Base-by-base conservation (phyloP, 495 filamentous ascomycete species). In the Bacidia rubella region DNA sequence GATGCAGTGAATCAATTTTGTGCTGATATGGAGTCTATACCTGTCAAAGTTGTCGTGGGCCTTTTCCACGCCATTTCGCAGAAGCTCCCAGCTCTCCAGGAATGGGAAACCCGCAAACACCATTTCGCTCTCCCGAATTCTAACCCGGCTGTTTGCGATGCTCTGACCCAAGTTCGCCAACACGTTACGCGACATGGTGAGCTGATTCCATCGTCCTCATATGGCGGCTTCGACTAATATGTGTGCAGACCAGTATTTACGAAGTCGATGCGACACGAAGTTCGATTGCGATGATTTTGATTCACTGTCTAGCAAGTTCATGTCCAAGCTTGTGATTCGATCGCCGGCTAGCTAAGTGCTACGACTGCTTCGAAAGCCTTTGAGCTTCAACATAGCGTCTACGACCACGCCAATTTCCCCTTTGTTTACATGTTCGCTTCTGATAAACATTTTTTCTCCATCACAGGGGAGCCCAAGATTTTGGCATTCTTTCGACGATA, bases 41-140 rank as follows among this genome's bases (percentile, higher is more conserved):
- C 89, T 1, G 89, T 95, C 47, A 89, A 88, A 56, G 89, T 95
- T 65, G 90, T 95, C 60, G 87, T 92, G 49, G 87, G 89, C 27
- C 76, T 95, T 27, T 95, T 95, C 82, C 83, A 88, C 57, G 89
- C 89, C 61, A 95, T 95, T 65, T 94, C 88, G 4, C 87, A 93
- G 68, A 93, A 95, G 69, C 74, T 95, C 43, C 89, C 89, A 5
- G 76, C 86, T 2, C 85, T 95, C 63, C 81, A 77, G 49, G 89
- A 95, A 58, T 95, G 89, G 89, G 88, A 95, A 58, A 87, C 86
- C 1, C 72, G 79, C 52, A 83, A 89, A 67, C 89, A 95, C 61
- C 86, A 90, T 51, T 82, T 90, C 51, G 64, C 90, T 47, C 75
- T 95, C 47, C n/a, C n/a, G n/a, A 82, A 86, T 69, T 90, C 87